Base-by-base conservation (phyloP, 2,329 filamentous ascomycete genomes). In the Fusarium cicatricum region DNA sequence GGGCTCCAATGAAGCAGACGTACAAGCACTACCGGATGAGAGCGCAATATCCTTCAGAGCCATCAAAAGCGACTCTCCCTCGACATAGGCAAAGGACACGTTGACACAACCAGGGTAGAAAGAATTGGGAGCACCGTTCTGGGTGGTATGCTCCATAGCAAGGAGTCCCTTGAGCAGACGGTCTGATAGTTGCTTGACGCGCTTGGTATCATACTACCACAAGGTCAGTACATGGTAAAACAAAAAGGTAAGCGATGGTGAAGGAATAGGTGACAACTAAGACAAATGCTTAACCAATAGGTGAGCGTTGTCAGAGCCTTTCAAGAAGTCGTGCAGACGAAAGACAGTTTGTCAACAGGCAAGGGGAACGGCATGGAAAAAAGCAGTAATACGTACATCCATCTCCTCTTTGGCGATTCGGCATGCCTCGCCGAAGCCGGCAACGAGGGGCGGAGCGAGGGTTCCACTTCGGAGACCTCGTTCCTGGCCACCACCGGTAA, bases 51-150 rank as follows among this genome's bases (percentile, higher is more conserved):
- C 95, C 78, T 99, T 99, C 39, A 99, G 80, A 0, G 95, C 95
- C 95, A 99, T 99, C 61, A 99, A 84, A 1, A 99, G 88, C 3
- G 95, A 98, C 77, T 99, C 95, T 65, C 95, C 95, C 77, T 99
- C 95, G 5, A 99, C 92, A 70, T 99, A 99, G 29, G 95, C 94
- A 72, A 99, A 99, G 0, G 95, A 99, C 11, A 99, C 90, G 75
- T 99, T 99, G 58, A 99, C 94, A 69, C 95, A 99, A 60, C 95
- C 95, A 2, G 95, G 92, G 74, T 99, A 99, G 75, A 96, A 96
- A 46, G 86, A 83, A 5, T 89, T 77, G 2, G 88, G 83, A 67
- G 95, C 92, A 44, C 95, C 95, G 70, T 99, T 99, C 67, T 97
- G 88, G 9, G 84, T 85, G 2, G 95, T 97, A 77, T 99, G 95